phyloP scores from a whole-genome alignment of 2,329 filamentous ascomycete genomes.

The Fusarium pseudonygamai region DNA sequence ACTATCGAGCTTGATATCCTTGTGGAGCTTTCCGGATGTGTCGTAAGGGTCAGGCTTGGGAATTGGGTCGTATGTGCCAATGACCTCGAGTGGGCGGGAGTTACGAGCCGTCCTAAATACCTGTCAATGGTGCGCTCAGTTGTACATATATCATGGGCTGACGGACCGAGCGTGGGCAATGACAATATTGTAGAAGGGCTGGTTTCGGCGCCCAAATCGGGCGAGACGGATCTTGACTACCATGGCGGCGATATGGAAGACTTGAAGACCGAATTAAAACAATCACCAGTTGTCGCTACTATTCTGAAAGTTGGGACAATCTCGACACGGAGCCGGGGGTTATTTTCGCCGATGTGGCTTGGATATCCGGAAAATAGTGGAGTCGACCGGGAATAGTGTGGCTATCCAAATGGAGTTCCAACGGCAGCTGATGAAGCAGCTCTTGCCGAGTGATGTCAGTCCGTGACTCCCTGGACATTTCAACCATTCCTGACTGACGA shows the following conservation, averaged over 20 bases:
- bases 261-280: slow-evolving; percentile 24
- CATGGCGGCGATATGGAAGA: slow-evolving; percentile 62
- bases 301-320: slow-evolving; percentile 42
- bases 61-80: slow-evolving; percentile 79
- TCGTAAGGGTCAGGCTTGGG: slow-evolving; percentile 70
- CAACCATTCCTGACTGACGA: slow-evolving; percentile 26
- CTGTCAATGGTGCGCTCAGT: slow-evolving; percentile 5
- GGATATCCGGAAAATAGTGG: slow-evolving; percentile 15
- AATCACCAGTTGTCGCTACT: slow-evolving; percentile 4
- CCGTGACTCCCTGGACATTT: slow-evolving; percentile 10
- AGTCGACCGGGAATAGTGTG: background rate
- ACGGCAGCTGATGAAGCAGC: background rate
- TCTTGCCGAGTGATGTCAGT: slow-evolving; percentile 33
- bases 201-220: slow-evolving; percentile 87
- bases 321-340: slow-evolving; percentile 44
- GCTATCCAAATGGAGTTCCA: background rate
- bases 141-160: background rate
- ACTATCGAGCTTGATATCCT: slow-evolving; percentile 89
- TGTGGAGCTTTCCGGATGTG: slow-evolving; percentile 75
- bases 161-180: slow-evolving; percentile 88
- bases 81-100: slow-evolving; percentile 90
- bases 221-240: slow-evolving; percentile 93
- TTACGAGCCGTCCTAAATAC: slow-evolving; percentile 79
- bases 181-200: slow-evolving; percentile 98
- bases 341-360: slow-evolving; percentile 51